Evolutionary conservation across 805 yeast genomes (phyloP).

Genomic region (Wickerhamomyces bovis): DNA sequence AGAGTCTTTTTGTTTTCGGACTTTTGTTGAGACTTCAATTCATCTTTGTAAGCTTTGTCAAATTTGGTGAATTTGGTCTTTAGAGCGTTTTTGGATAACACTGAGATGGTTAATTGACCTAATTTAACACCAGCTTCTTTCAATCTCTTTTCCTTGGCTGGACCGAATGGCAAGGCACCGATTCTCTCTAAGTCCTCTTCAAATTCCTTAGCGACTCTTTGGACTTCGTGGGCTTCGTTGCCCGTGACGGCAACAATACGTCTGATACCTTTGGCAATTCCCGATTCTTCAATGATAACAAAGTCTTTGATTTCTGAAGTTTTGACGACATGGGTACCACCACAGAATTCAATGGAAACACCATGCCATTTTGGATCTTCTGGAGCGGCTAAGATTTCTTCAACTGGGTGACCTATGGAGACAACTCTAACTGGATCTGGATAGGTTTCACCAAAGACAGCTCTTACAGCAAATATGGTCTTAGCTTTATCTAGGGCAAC

Average conservation of each 20-base stretch:
- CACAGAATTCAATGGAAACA: slow-evolving; percentile 91
- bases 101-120: slow-evolving; percentile 78
- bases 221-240: slow-evolving; percentile 82
- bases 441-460: slow-evolving; percentile 97
- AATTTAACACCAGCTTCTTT: slow-evolving; percentile 81
- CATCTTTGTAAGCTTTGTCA: slow-evolving; percentile 86
- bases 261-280: slow-evolving; percentile 98
- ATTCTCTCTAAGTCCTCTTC: slow-evolving; percentile 53
- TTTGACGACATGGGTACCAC: slow-evolving; percentile 94
- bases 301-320: slow-evolving; percentile 92
- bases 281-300: slow-evolving; percentile 87
- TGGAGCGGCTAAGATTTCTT: slow-evolving; percentile 70
- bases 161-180: slow-evolving; percentile 61
- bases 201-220: slow-evolving; percentile 73
- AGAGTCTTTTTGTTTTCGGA: slow-evolving; percentile 77
- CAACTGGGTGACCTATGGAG: slow-evolving; percentile 87
- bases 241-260: slow-evolving; percentile 98
- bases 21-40: slow-evolving; percentile 80
- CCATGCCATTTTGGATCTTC: slow-evolving; percentile 66
- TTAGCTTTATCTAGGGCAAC: slow-evolving; percentile 71
- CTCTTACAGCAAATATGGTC: slow-evolving; percentile 80
- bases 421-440: slow-evolving; percentile 99
- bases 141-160: slow-evolving; percentile 71
- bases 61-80: slow-evolving; percentile 68
- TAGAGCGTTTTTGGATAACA: slow-evolving; percentile 69